Conservation (phyloP, 768 basidiomycete genomes). For the Panus rudis region DNA sequence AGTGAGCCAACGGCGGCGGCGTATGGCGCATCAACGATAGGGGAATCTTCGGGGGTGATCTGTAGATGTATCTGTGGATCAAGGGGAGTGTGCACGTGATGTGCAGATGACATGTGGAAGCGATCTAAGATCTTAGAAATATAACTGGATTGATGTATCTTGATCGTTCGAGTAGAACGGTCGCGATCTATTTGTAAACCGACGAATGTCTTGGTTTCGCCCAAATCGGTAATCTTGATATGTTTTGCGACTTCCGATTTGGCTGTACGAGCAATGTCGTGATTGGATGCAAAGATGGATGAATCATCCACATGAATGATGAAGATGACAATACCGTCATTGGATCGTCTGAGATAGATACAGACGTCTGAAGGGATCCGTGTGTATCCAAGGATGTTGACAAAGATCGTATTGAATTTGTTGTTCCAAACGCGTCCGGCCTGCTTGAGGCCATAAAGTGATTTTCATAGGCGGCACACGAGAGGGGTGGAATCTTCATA, state of each 20-base stretch:
- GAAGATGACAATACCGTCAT: conserved; percentile 11
- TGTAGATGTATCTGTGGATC: neutral
- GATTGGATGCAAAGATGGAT: conserved; percentile 17
- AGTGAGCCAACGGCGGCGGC: conserved; percentile 20
- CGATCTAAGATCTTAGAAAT: neutral
- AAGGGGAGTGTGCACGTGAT: neutral
- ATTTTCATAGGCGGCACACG: conserved; percentile 16
- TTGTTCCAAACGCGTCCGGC: conserved; percentile 31
- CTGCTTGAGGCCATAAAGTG: conserved; percentile 39
- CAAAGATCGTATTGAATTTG: conserved; percentile 20
- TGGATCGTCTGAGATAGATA: conserved; percentile 8
- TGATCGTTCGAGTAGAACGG: conserved; percentile 8
- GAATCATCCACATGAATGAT: conserved; percentile 30
- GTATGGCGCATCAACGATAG: conserved; percentile 11
- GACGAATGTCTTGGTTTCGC: conserved; percentile 8
- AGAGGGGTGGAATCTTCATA: conserved; percentile 10
- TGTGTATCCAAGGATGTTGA: conserved; percentile 15
- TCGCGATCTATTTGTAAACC: conserved; percentile 16
- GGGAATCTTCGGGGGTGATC: neutral
- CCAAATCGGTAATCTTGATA: conserved; percentile 8
- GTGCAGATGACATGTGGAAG: neutral
- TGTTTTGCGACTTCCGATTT: conserved; percentile 17
- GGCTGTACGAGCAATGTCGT: conserved; percentile 4
- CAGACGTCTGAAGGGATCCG: conserved; percentile 21
- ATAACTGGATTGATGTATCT: conserved; percentile 2